Conservation (phyloP, 169 alveolate genomes). For the Plasmodium malariae region DNA sequence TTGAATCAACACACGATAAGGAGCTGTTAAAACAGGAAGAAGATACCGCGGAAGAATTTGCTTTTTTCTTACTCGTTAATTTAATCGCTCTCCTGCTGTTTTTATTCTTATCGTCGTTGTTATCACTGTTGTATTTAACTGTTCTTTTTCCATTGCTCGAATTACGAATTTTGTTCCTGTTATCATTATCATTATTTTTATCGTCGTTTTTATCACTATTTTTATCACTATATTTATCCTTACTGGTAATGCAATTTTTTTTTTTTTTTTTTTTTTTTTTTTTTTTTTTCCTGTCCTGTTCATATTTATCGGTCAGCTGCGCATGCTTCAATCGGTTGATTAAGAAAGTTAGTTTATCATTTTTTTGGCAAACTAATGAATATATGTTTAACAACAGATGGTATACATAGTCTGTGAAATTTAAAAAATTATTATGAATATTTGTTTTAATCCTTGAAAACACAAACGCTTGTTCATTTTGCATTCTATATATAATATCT, state of each 20-base stretch:
- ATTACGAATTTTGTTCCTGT: neutral
- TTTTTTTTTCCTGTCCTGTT: constrained; percentile 2
- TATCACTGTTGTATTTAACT: neutral
- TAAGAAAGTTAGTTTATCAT: constrained; percentile 42
- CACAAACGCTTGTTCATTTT: constrained; percentile 42
- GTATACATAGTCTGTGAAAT: constrained; percentile 31
- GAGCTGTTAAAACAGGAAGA: no score
- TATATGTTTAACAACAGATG: constrained; percentile 24
- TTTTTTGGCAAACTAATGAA: constrained; percentile 28
- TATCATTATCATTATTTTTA: neutral
- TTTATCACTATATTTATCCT: no score
- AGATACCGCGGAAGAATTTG: neutral
- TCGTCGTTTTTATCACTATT: neutral
- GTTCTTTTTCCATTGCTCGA: no score
- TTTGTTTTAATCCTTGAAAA: constrained; percentile 14
- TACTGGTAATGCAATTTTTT: neutral
- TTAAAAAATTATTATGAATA: constrained; percentile 40
- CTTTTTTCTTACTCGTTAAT: neutral
- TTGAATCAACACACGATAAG: neutral
- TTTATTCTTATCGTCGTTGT: neutral
- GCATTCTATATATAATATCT: constrained; percentile 28
- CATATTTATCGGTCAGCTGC: no score
- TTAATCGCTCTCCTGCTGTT: neutral
- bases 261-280: neutral
- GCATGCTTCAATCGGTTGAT: constrained; percentile 1